These are phyloP conservation scores for Malania oleifera DNA, from an alignment of 164 flowering plant species.

Conservation along the genomic window DNA sequence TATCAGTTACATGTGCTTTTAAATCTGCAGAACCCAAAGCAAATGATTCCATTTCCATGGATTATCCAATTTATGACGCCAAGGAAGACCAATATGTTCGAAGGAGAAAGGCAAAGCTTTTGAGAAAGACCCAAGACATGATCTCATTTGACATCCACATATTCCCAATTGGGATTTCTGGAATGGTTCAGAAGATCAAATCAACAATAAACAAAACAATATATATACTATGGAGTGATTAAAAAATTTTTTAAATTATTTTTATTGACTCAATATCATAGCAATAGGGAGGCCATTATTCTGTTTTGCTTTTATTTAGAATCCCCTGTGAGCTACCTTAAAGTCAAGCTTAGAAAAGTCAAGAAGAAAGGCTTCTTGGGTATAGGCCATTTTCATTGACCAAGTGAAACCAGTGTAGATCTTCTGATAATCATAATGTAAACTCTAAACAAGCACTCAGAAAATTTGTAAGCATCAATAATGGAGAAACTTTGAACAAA, in stretches of 20 bases:
- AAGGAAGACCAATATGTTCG: conserved; percentile 5
- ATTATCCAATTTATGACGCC: conserved; percentile 10
- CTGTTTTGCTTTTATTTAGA: neutral
- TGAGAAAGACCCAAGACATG: conserved; percentile 8
- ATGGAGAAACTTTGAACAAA: no score
- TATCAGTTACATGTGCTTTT: neutral
- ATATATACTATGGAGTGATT: no score
- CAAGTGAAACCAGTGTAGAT: no score
- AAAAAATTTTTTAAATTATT: conserved; percentile 4
- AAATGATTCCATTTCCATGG: neutral
- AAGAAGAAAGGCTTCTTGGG: neutral
- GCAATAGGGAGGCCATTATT: neutral
- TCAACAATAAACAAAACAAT: neutral
- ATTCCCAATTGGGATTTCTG: conserved; percentile 16
- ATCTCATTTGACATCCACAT: conserved; percentile 23
- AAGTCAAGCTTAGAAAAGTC: conserved; percentile 19
- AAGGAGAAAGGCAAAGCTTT: neutral
- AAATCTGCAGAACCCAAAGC: neutral
- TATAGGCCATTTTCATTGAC: no score
- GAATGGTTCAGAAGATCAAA: conserved; percentile 9
- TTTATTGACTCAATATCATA: conserved; percentile 9
- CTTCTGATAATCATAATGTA: no score
- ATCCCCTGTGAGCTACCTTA: neutral
- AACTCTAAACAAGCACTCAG: no score
- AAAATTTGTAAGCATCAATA: no score